Conservation (phyloP, 352 stramenopile species). For the Globisporangium abappressorium region DNA sequence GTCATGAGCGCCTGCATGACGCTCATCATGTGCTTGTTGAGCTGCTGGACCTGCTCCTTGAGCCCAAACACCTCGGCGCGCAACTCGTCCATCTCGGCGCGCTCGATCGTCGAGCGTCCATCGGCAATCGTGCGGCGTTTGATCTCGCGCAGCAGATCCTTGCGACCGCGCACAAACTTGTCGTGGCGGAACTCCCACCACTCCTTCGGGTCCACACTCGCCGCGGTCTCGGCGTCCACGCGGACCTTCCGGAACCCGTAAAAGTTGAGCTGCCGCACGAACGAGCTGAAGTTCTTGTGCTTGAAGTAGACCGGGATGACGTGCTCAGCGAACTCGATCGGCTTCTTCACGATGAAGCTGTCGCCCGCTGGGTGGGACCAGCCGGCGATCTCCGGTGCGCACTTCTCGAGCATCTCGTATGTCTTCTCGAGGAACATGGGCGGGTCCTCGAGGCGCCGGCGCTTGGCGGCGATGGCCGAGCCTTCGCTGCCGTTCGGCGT, state of each 20-base stretch:
- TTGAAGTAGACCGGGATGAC: conserved; percentile 92
- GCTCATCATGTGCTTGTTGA: conserved; percentile 60
- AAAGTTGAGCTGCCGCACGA: conserved; percentile 92
- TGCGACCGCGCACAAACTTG: conserved; percentile 68
- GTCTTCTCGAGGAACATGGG: conserved; percentile 89
- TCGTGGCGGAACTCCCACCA: conserved; percentile 89
- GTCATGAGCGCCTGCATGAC: conserved; percentile 56
- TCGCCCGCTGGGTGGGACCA: conserved; percentile 73
- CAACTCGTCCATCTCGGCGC: conserved; percentile 73
- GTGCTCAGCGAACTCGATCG: conserved; percentile 76
- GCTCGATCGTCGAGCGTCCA: conserved; percentile 35
- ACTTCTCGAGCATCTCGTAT: conserved; percentile 87
- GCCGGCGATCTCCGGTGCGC: conserved; percentile 60
- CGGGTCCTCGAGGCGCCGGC: conserved; percentile 39
- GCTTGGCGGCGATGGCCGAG: conserved; percentile 22
- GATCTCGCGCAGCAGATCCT: conserved; percentile 77
- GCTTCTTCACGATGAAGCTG: conserved; percentile 89
- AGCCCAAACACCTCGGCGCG: conserved; percentile 48
- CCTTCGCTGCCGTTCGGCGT: conserved; percentile 27
- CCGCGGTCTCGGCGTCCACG: conserved; percentile 36
- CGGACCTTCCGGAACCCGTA: conserved; percentile 90
- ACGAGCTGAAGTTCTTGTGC: conserved; percentile 91
- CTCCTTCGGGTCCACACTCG: conserved; percentile 45
- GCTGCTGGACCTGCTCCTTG: conserved; percentile 63
- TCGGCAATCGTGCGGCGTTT: conserved; percentile 41